Conservation (phyloP, 2,329 filamentous ascomycete genomes). For the Fusarium verticillioides region DNA sequence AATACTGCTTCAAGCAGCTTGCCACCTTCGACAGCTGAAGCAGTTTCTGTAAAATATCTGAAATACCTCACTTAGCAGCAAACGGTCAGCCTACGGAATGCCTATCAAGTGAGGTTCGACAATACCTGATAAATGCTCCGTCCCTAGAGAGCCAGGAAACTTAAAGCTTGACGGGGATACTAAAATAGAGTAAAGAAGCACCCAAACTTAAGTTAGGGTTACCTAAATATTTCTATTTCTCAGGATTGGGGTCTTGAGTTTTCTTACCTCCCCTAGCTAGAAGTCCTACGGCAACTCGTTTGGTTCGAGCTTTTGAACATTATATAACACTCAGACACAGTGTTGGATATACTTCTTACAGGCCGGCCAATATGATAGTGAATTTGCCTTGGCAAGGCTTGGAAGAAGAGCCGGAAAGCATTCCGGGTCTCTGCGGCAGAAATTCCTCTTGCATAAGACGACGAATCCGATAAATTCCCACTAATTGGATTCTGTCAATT, state of each 20-base stretch:
- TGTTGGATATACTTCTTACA: neutral
- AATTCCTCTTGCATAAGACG: neutral
- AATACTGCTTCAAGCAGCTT: neutral
- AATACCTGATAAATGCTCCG: no score
- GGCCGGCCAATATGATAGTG: neutral
- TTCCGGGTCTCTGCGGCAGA: neutral
- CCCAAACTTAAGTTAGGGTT: neutral
- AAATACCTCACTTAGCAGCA: neutral
- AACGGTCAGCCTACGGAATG: neutral
- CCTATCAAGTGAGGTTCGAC: no score
- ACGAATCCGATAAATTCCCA: neutral
- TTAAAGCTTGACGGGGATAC: neutral
- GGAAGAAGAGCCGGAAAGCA: neutral
- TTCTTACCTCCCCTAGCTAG: no score
- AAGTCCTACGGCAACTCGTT: neutral
- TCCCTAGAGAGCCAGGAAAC: no score
- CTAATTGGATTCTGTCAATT: neutral
- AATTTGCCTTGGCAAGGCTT: neutral
- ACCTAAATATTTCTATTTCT: neutral
- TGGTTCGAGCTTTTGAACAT: neutral
- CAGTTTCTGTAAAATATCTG: neutral
- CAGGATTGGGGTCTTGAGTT: no score
- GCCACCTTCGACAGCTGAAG: rapidly evolving
- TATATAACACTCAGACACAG: neutral
- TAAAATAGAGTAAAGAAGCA: neutral